Percentiles rank a stretch among this genome's conserved stretches.
phyloP scores from a whole-genome alignment of 352 stramenopile genomes.

The Phytopythium cucurbitacearum region DNA sequence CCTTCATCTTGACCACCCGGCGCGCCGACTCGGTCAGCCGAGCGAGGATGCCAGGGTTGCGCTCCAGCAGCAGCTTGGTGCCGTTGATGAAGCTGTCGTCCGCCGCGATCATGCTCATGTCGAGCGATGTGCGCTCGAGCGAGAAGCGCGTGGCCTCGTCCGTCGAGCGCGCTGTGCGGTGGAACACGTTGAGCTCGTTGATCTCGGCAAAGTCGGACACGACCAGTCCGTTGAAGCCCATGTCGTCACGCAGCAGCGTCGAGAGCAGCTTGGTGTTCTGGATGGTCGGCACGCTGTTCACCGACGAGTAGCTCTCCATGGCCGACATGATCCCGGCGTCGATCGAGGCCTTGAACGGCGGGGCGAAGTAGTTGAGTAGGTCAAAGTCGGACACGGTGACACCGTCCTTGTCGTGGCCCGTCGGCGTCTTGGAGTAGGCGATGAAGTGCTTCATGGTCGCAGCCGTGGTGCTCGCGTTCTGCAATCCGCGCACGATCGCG shows the following conservation, averaged over 20 bases:
- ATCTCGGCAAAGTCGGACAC: conserved; percentile 90
- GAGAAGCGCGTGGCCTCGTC: conserved; percentile 39
- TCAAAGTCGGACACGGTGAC: conserved; percentile 64
- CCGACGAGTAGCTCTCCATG: conserved; percentile 91
- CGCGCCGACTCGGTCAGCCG: conserved; percentile 46
- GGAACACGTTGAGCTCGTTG: conserved; percentile 51
- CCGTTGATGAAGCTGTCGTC: conserved; percentile 30
- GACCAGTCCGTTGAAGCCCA: conserved; percentile 77
- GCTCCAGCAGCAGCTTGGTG: conserved; percentile 29
- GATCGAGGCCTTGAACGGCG: conserved; percentile 65
- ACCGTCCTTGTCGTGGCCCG: conserved; percentile 67
- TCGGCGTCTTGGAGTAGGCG: conserved; percentile 64
- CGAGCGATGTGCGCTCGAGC: conserved; percentile 57
- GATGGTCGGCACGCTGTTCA: conserved; percentile 86
- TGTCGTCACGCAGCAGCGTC: conserved; percentile 62
- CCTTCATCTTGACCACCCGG: conserved; percentile 67
- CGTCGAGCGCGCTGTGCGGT: conserved; percentile 21
- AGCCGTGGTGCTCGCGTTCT: conserved; percentile 49
- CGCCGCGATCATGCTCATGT: conserved; percentile 79
- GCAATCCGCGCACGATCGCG: conserved; percentile 66
- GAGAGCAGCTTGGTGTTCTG: conserved; percentile 66
- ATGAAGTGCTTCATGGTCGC: conserved; percentile 87
- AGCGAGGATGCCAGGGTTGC: conserved; percentile 16
- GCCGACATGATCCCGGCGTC: conserved; percentile 66
- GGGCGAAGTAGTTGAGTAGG: conserved; percentile 74